phyloP scores from a whole-genome alignment of 75 land plant genomes.

The Chamaecyparis obtusa region DNA sequence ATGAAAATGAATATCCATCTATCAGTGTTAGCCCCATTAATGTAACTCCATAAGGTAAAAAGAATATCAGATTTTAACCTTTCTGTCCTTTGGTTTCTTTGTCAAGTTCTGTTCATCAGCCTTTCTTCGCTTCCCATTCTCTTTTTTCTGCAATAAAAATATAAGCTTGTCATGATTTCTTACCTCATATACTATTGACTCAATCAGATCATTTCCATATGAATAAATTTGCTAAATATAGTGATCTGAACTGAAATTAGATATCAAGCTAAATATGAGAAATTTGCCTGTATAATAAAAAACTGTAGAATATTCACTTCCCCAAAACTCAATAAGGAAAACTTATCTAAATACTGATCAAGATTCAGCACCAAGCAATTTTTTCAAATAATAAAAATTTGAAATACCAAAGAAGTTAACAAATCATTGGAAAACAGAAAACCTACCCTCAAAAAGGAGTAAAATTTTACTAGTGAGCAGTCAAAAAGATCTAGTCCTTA shows the following conservation, averaged over 20 bases:
- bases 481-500: not conserved
- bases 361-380: not conserved
- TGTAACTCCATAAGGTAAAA: not conserved
- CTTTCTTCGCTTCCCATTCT: constrained; percentile 65
- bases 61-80: constrained; percentile 30
- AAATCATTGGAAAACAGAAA: not conserved
- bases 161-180: constrained; percentile 1
- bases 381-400: not conserved
- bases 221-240: not conserved
- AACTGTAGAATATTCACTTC: not conserved
- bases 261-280: not conserved
- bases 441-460: not conserved
- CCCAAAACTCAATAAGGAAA: not conserved
- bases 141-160: constrained; percentile 37
- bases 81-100: constrained; percentile 58
- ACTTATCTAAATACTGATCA: not conserved
- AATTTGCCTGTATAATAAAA: not conserved
- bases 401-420: not conserved
- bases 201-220: not conserved
- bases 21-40: not conserved
- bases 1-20: not conserved
- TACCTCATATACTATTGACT: not conserved
- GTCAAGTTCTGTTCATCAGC: constrained; percentile 48
- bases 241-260: not conserved
- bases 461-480: not conserved